A percentile compares a stretch with the other conserved stretches of the same genome.
Evolutionary conservation across 2,329 filamentous ascomycete species (phyloP).

Genomic region (Fusarium dimerum): DNA sequence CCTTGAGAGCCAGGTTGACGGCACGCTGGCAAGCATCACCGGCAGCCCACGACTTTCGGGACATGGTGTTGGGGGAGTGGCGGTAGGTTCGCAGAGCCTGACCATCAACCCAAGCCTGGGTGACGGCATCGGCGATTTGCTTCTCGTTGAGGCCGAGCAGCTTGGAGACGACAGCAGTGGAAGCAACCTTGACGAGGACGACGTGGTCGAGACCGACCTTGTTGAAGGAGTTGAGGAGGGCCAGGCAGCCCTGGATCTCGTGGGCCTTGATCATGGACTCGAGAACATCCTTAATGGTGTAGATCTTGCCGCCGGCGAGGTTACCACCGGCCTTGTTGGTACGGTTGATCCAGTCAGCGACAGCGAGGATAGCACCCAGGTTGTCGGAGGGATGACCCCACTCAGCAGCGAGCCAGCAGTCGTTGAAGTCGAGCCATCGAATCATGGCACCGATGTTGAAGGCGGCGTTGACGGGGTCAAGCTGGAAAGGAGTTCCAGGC

Average conservation of each 20-base stretch:
- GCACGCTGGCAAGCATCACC: conserved; percentile 97
- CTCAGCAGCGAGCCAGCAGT: conserved; percentile 98
- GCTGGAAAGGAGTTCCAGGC: conserved; percentile 87
- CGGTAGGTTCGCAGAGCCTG: conserved; percentile 96
- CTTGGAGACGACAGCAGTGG: conserved; percentile 89
- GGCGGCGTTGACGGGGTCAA: conserved; percentile 92
- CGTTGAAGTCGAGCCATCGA: conserved; percentile 99
- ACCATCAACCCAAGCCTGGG: conserved; percentile 96
- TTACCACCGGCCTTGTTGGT: conserved; percentile 77
- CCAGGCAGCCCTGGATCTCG: conserved; percentile 96
- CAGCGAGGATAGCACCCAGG: conserved; percentile 91
- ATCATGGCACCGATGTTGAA: conserved; percentile 99
- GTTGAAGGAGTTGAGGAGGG: conserved; percentile 98
- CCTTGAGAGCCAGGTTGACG: conserved; percentile 88
- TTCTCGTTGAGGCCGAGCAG: conserved; percentile 87
- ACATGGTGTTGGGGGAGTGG: conserved; percentile 99
- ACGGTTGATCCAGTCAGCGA: conserved; percentile 95
- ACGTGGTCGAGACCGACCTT: conserved; percentile 98
- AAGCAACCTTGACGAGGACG: conserved; percentile 96
- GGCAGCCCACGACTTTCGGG: conserved; percentile 97
- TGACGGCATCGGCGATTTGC: conserved; percentile 93
- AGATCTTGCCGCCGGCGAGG: conserved; percentile 82
- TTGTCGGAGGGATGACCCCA: conserved; percentile 99
- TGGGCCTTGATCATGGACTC: conserved; percentile 99
- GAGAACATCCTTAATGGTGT: conserved; percentile 87